Base-by-base conservation (phyloP, 768 basidiomycete species). In the Gymnopilus junonius region DNA sequence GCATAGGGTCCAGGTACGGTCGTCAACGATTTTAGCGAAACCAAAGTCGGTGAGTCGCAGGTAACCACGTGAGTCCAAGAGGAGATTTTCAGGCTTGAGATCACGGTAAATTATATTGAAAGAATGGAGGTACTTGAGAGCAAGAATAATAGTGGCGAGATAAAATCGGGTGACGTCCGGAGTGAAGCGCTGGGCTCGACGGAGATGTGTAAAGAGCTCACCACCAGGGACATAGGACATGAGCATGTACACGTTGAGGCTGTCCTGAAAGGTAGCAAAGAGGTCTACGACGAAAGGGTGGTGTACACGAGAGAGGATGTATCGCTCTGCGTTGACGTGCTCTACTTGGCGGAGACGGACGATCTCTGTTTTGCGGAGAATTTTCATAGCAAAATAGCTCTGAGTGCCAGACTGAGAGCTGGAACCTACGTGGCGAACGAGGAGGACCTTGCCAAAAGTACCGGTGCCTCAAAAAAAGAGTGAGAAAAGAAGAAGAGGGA, bases 81-180 rank as follows among this genome's bases (percentile, higher is more conserved):
- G 86, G n/a, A 99, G 87, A 71, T 99, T 99, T 77, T 99, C 97
- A 15, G 97, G 97, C 76, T 99, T 99, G 68, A 99, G 86, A 77
- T 99, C 97, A 45, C 97, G 94, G 77, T 99, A 99, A 71, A 99
- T 94, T 76, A 99, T 97, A 80, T 98, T 95, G 78, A 92, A 94
- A 14, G 91, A 91, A 75, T 99, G 97, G 5, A 99, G 83, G 69
- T 97, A 96, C 79, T 93, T 94, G 69, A 99, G 84, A 34, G 96
- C 97, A 62, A 99, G 87, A 70, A 97, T 88, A 74, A 98, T 97
- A 64, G 93, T 95, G 32, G 97, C 96, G 65, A 97, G 88, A 78
- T 98, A 99, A 79, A 99, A 99, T 50, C 97, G 89, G 25, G 97
- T 96, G 65, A 99, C 97, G 73, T 99, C 97, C 31, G 97, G 92